Percentiles rank a stretch among this genome's conserved stretches.
Conservation (phyloP, 1,139 yeast species). For the Suhomyces anneliseae region DNA sequence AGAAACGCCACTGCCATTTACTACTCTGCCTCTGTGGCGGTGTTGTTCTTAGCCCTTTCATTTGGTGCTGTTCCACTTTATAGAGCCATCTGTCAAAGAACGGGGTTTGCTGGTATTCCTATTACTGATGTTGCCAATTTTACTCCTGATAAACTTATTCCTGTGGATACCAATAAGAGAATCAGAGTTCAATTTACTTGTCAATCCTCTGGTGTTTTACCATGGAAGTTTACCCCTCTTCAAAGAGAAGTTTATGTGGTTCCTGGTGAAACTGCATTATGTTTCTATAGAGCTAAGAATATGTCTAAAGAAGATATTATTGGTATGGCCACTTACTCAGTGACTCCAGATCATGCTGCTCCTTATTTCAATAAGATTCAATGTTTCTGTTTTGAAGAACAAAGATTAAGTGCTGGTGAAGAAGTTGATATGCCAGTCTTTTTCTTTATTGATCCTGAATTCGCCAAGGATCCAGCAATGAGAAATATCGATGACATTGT, state of each 20-base stretch:
- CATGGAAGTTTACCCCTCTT: conserved; percentile 95
- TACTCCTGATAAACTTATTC: conserved; percentile 83
- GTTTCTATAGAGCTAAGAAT: conserved; percentile 92
- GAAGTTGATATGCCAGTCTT: conserved; percentile 99
- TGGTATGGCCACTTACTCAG: conserved; percentile 98
- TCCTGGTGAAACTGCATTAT: conserved; percentile 98
- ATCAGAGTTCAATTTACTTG: conserved; percentile 85
- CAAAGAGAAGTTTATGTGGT: conserved; percentile 90
- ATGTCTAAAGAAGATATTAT: conserved; percentile 83
- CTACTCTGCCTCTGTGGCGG: conserved; percentile 70
- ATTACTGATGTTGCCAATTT: conserved; percentile 79
- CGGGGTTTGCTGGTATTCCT: conserved; percentile 96
- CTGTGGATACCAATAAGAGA: conserved; percentile 83
- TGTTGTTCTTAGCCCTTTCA: conserved; percentile 75
- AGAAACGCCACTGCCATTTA: conserved; percentile 58
- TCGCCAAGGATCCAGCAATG: conserved; percentile 92
- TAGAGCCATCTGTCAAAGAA: conserved; percentile 87
- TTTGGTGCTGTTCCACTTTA: conserved; percentile 94
- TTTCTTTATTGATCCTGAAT: conserved; percentile 97
- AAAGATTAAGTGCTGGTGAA: conserved; percentile 89
- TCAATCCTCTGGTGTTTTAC: conserved; percentile 86
- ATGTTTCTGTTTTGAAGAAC: conserved; percentile 98
- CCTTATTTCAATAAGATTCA: conserved; percentile 96
- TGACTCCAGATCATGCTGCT: conserved; percentile 94
- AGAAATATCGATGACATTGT: conserved; percentile 87